phyloP scores from a whole-genome alignment of 305 asterid species.

The Withania somnifera region DNA sequence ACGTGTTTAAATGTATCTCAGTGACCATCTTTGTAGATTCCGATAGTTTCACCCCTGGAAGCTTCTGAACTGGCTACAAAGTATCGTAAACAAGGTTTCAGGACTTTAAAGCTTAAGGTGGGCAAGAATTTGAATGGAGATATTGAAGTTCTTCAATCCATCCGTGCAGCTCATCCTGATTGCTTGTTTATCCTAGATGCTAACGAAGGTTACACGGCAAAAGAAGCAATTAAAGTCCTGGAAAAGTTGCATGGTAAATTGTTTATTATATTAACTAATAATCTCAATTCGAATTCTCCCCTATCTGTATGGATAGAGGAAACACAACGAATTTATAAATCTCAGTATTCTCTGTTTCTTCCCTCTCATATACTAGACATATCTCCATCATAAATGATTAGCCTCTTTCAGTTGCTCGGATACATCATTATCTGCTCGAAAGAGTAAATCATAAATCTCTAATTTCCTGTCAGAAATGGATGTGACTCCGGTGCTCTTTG shows the following conservation, averaged over 20 bases:
- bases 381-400: neutral
- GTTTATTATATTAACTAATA: neutral
- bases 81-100: slow-evolving; percentile 57
- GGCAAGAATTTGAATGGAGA: slow-evolving; percentile 64
- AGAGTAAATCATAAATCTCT: neutral
- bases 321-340: neutral
- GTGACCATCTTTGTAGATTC: slow-evolving; percentile 43
- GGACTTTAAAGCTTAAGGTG: slow-evolving; percentile 76
- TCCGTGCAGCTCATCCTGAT: slow-evolving; percentile 63
- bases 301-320: neutral
- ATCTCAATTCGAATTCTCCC: neutral
- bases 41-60: slow-evolving; percentile 67
- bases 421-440: neutral
- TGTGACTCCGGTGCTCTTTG: slow-evolving; percentile 72
- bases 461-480: slow-evolving; percentile 45
- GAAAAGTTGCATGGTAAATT: slow-evolving; percentile 56
- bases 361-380: neutral
- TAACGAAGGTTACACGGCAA: slow-evolving; percentile 74
- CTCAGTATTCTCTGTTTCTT: neutral
- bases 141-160: slow-evolving; percentile 76
- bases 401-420: neutral
- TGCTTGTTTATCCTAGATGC: slow-evolving; percentile 81
- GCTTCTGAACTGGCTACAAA: slow-evolving; percentile 72
- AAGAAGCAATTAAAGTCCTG: slow-evolving; percentile 74
- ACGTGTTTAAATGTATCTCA: neutral